phyloP scores from a whole-genome alignment of 805 yeast genomes.

The Nematodospora valgi region DNA sequence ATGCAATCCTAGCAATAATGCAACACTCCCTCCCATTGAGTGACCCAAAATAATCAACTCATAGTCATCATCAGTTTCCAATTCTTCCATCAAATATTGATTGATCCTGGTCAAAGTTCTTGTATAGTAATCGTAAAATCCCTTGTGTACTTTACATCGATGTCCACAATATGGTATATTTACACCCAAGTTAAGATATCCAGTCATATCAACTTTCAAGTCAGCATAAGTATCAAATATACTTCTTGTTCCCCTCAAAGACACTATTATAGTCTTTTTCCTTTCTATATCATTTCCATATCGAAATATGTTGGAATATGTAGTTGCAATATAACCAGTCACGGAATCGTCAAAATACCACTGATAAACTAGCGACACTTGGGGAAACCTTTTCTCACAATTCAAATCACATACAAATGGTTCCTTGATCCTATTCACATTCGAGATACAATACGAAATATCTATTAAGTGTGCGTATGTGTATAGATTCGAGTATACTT shows the following conservation, averaged over 20 bases:
- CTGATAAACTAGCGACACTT: constrained; percentile 35
- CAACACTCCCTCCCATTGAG: constrained; percentile 43
- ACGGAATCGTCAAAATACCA: constrained; percentile 39
- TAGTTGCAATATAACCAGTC: constrained; percentile 37
- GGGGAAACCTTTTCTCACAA: constrained; percentile 33
- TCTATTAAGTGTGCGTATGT: constrained; percentile 42
- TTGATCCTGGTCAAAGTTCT: constrained; percentile 26
- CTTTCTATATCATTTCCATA: constrained; percentile 7
- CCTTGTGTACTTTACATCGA: constrained; percentile 38
- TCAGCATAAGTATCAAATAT: constrained; percentile 38
- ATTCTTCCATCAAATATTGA: constrained; percentile 18
- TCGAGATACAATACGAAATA: constrained; percentile 40
- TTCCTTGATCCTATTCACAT: constrained; percentile 21
- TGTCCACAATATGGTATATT: constrained; percentile 25
- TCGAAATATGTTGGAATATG: constrained; percentile 23
- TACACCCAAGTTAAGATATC: constrained; percentile 21
- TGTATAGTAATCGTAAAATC: constrained; percentile 29
- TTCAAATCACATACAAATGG: constrained; percentile 39
- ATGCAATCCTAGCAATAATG: constrained; percentile 33
- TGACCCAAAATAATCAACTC: constrained; percentile 27
- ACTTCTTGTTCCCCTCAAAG: constrained; percentile 44
- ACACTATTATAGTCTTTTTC: constrained; percentile 28
- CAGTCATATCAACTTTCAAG: constrained; percentile 32
- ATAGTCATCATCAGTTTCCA: constrained; percentile 14
- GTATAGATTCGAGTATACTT: constrained; percentile 26